phyloP scores from a whole-genome alignment of 2,329 filamentous ascomycete genomes.

The Fusarium chuoi region DNA sequence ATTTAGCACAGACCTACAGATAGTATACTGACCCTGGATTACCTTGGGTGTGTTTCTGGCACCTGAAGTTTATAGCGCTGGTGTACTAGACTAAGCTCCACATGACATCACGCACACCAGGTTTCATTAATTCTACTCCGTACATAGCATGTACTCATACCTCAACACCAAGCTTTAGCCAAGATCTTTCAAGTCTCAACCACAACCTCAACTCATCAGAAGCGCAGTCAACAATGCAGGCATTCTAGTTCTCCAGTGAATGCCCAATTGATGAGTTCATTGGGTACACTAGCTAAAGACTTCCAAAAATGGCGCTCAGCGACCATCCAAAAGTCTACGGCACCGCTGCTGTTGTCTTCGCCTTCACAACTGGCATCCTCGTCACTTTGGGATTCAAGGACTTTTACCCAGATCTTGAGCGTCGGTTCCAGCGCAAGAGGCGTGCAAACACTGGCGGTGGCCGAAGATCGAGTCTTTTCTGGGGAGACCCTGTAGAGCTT shows the following conservation, averaged over 20 bases:
- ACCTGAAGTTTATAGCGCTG: not conserved
- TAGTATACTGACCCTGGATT: not conserved
- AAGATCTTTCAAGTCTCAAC: slow-evolving; percentile 9
- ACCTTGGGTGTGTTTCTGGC: not conserved
- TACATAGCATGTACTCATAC: not conserved
- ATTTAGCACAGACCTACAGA: not conserved
- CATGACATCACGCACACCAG: slow-evolving; percentile 42
- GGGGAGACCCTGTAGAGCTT: slow-evolving; percentile 61
- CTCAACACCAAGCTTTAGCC: slow-evolving; percentile 1
- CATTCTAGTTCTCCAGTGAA: slow-evolving; percentile 7
- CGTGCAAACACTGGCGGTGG: slow-evolving; percentile 36
- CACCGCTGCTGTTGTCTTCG: slow-evolving; percentile 72
- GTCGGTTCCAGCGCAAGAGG: slow-evolving; percentile 64
- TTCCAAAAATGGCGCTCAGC: slow-evolving; percentile 66
- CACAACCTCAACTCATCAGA: not conserved
- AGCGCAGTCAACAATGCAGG: slow-evolving; percentile 16
- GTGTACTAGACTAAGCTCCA: slow-evolving; percentile 22
- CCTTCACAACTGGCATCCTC: slow-evolving; percentile 81
- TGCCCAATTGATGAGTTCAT: slow-evolving; percentile 10
- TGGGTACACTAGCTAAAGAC: not conserved
- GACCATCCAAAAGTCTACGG: slow-evolving; percentile 71
- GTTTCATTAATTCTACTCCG: slow-evolving; percentile 20
- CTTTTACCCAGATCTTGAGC: slow-evolving; percentile 78
- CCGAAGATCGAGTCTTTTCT: slow-evolving; percentile 58
- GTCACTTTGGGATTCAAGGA: slow-evolving; percentile 83